Evolutionary conservation across 345 rosid species (phyloP), one percentile per base, ranked within the genome.

Genomic region (Gynandropsis gynandra): DNA sequence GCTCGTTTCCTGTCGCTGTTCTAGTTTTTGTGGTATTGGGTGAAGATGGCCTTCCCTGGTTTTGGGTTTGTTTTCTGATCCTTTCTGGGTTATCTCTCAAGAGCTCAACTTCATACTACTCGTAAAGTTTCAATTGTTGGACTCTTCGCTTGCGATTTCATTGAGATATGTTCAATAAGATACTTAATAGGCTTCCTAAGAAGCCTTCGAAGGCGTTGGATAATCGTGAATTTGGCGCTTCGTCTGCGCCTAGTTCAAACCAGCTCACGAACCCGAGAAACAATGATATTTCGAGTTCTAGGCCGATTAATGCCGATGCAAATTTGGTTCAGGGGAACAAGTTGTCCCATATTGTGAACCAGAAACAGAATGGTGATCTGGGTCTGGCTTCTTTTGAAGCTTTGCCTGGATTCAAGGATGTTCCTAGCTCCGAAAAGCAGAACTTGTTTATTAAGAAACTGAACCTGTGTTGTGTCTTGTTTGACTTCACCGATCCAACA

Each of bases 321-420:
- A 51, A 24, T 45, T 52, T 58, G 10, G 77, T 60, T 41, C 47
- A 51, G 21, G 74, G 68, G 38, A 63, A 51, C 49, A 73, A 65
- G 51, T 51, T 50, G 42, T 10, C 54, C 16, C 67, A 64, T 56
- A 59, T 12, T 54, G 51, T 46, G 10, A 66, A 62, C 47, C 32
- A 43, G 8, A 70, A 46, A 66, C 52, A 47, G 47, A 71, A 71
- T 71, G 66, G 72, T 21, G 64, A 50, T 58, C 35, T 54, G 1
- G 52, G 17, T 18, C 37, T 12, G 51, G 16, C 67, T 63, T 46
- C 66, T 11, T 76, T 69, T 37, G 90, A 80, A 62, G 64, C 73
- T 16, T 64, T 83, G 76, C 86, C 90, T 38, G 68, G 53, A 57
- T 72, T 80, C 53, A 72, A 61, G 63, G 86, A 83, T 40, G 86